phyloP scores from a whole-genome alignment of 1,284 basidiomycete species.

The Trametes versicolor region DNA sequence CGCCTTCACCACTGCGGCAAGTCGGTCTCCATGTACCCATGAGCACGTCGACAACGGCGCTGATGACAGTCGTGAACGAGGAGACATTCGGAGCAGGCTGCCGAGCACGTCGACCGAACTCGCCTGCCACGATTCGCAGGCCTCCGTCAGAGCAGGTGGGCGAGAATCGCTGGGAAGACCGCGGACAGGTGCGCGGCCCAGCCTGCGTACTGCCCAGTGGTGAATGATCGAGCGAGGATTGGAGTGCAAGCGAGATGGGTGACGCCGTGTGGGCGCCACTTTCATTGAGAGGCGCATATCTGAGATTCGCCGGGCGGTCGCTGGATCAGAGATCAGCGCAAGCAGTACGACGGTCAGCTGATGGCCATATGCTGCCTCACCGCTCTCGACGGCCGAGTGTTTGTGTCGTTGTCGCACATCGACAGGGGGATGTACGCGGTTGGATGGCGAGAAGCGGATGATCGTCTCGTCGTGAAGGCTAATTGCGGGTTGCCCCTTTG shows the following conservation, averaged over 20 bases:
- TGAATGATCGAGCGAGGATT: slow-evolving; percentile 14
- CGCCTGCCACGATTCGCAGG: slow-evolving; percentile 15
- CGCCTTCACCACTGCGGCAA: slow-evolving; percentile 28
- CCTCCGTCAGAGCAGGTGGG: not conserved
- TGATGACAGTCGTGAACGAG: slow-evolving; percentile 40
- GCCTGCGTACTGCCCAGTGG: slow-evolving; percentile 5
- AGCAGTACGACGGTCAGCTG: slow-evolving; percentile 32
- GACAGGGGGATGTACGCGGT: slow-evolving; percentile 16
- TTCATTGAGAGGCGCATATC: slow-evolving; percentile 17
- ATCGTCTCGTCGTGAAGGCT: slow-evolving; percentile 22
- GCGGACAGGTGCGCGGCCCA: not conserved
- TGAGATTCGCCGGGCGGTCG: slow-evolving; percentile 23
- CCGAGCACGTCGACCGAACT: slow-evolving; percentile 24
- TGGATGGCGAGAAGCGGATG: slow-evolving; percentile 3
- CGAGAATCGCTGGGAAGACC: not conserved
- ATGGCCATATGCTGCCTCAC: slow-evolving; percentile 24
- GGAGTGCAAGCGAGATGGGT: slow-evolving; percentile 1
- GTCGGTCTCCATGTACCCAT: slow-evolving; percentile 34
- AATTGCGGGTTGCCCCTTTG: slow-evolving; percentile 4
- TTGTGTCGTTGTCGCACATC: slow-evolving; percentile 20
- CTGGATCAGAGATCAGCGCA: slow-evolving; percentile 27
- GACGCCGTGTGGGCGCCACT: slow-evolving; percentile 13
- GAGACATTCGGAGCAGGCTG: slow-evolving; percentile 26
- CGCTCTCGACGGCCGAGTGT: slow-evolving; percentile 18
- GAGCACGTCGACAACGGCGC: slow-evolving; percentile 31